Percentiles rank a stretch among this genome's conserved stretches.
These are phyloP conservation scores for Saccharum officinarum DNA, from an alignment of 176 grass and related monocot species.

Conservation along the genomic window DNA sequence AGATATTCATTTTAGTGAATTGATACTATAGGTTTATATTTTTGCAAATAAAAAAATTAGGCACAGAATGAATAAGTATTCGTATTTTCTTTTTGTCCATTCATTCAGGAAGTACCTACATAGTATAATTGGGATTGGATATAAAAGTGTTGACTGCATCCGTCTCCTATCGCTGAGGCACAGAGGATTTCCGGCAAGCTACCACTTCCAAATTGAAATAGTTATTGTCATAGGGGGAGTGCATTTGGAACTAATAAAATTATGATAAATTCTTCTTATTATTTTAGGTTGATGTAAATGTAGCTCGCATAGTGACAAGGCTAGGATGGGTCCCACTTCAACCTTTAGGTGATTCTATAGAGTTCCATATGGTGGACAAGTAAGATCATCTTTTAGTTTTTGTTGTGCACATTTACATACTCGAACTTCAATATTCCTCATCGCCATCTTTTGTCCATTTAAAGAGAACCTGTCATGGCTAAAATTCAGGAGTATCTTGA, in stretches of 20 bases:
- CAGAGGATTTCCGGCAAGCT: neutral
- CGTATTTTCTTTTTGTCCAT: neutral
- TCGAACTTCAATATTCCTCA: neutral
- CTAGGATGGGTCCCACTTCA: neutral
- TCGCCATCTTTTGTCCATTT: neutral
- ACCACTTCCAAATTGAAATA: neutral
- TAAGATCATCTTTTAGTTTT: neutral
- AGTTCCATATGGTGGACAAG: slow-evolving; percentile 4
- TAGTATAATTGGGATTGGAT: neutral
- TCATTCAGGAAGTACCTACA: neutral
- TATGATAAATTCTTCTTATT: neutral
- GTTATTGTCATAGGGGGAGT: neutral
- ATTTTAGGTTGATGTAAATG: slow-evolving; percentile 12
- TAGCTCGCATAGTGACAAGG: slow-evolving; percentile 3
- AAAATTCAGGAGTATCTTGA: neutral
- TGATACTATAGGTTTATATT: neutral
- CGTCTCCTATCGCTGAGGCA: neutral
- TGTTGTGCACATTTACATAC: neutral
- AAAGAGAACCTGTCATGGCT: slow-evolving; percentile 9
- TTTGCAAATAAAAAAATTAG: neutral
- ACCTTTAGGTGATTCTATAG: neutral
- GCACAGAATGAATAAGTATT: neutral
- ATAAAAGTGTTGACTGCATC: neutral
- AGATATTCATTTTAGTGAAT: neutral
- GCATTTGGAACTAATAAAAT: neutral